Evolutionary conservation across 371 early-diverging fungal species (phyloP).

Genomic region (Ordospora pajunii): DNA sequence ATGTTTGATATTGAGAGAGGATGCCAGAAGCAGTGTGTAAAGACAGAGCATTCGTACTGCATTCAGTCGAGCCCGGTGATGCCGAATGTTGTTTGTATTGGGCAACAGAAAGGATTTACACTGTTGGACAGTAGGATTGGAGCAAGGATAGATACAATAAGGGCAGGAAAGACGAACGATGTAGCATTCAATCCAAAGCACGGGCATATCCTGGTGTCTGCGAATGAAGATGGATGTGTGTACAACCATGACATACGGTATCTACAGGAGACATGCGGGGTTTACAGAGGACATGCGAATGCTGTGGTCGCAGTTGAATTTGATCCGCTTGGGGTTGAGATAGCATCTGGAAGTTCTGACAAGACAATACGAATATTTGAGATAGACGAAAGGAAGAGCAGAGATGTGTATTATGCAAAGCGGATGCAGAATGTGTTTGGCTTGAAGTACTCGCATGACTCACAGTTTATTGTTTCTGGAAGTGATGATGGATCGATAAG

Average conservation of each 20-base stretch:
- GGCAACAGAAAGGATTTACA: slow-evolving; percentile 25
- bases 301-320: slow-evolving; percentile 91
- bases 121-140: slow-evolving; percentile 53
- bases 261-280: slow-evolving; percentile 69
- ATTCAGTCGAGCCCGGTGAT: slow-evolving; percentile 20
- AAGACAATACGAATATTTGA: slow-evolving; percentile 80
- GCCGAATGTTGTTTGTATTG: slow-evolving; percentile 31
- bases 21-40: background rate
- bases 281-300: slow-evolving; percentile 83
- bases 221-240: slow-evolving; percentile 89
- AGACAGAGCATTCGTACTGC: background rate
- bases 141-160: slow-evolving; percentile 18
- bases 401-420: slow-evolving; percentile 91
- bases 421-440: slow-evolving; percentile 82
- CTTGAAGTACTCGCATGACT: slow-evolving; percentile 81
- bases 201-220: slow-evolving; percentile 60
- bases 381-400: slow-evolving; percentile 69
- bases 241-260: slow-evolving; percentile 90
- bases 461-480: slow-evolving; percentile 84
- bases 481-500: slow-evolving; percentile 93
- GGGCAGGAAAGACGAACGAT: slow-evolving; percentile 39
- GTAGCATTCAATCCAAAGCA: slow-evolving; percentile 48
- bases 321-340: slow-evolving; percentile 85
- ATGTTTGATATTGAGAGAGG: slow-evolving; percentile 44
- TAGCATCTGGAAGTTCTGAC: slow-evolving; percentile 88